Percentiles rank a stretch among this genome's conserved stretches.
Evolutionary conservation across 495 filamentous ascomycete species (phyloP).

Genomic region (Polyplosphaeria fusca): DNA sequence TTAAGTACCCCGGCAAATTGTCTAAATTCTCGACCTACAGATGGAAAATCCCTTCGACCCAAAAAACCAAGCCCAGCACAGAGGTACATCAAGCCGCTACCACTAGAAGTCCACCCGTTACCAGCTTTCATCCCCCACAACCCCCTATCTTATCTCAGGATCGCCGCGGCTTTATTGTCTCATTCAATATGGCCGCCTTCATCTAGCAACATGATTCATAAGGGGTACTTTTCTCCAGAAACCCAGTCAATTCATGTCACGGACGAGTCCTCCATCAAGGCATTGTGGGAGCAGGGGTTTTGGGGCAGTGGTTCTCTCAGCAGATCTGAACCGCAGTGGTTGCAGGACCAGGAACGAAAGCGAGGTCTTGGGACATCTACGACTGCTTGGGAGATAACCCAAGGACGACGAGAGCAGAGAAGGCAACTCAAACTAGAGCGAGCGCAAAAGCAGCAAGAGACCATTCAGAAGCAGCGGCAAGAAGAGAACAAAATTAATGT

Average conservation of each 20-base stretch:
- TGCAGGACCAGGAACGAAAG: slow-evolving; percentile 73
- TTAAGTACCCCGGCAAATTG: no score
- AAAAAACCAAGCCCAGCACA: slow-evolving; percentile 59
- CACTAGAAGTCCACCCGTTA: slow-evolving; percentile 74
- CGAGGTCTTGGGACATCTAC: slow-evolving; percentile 58
- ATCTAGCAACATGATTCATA: slow-evolving; percentile 61
- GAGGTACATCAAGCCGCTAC: slow-evolving; percentile 76
- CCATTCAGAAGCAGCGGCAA: slow-evolving; percentile 66
- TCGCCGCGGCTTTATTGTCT: slow-evolving; percentile 70
- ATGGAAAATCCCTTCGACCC: no score
- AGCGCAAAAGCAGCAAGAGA: slow-evolving; percentile 77
- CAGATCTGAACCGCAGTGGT: slow-evolving; percentile 90
- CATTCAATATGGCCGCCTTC: slow-evolving; percentile 63
- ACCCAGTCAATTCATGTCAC: slow-evolving; percentile 84
- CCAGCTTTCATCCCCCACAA: slow-evolving; percentile 89
- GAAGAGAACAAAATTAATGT: slow-evolving; percentile 57
- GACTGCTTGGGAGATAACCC: slow-evolving; percentile 78
- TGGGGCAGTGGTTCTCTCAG: slow-evolving; percentile 92
- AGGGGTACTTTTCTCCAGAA: slow-evolving; percentile 70
- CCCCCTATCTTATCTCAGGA: slow-evolving; percentile 77
- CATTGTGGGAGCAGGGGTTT: slow-evolving; percentile 92
- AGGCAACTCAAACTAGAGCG: slow-evolving; percentile 82
- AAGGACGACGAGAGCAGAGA: slow-evolving; percentile 70
- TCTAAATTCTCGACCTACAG: no score
- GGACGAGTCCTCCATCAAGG: slow-evolving; percentile 67